Evolutionary conservation across 2,329 filamentous ascomycete species (phyloP).

Genomic region (Colletotrichum sp.): DNA sequence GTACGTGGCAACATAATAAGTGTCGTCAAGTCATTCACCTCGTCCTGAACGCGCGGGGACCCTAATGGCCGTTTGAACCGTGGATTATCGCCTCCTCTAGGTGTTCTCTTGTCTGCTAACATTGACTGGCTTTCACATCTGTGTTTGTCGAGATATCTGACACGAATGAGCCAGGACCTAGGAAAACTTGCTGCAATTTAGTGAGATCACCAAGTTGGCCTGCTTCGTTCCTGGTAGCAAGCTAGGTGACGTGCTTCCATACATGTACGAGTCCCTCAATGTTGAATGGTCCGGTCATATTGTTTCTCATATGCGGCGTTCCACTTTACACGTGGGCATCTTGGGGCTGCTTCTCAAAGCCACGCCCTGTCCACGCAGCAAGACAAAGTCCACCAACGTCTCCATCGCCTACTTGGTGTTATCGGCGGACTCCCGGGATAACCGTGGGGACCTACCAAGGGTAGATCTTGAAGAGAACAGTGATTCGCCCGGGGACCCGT

Average conservation of each 20-base stretch:
- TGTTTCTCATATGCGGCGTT: accelerated
- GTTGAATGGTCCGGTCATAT: background rate
- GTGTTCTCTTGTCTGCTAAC: background rate
- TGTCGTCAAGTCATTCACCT: background rate
- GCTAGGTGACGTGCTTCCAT: background rate
- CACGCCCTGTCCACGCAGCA: background rate
- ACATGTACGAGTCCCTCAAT: background rate
- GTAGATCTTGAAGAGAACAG: background rate
- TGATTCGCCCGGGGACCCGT: accelerated
- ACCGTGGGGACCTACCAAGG: background rate
- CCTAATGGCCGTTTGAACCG: accelerated
- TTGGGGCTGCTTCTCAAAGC: background rate
- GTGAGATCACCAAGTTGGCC: background rate
- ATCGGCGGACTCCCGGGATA: too few relatives aligned
- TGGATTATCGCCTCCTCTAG: background rate
- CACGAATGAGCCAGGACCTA: accelerated
- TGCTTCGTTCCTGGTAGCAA: background rate
- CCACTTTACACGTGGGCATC: background rate
- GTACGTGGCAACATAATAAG: background rate
- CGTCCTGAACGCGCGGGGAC: background rate
- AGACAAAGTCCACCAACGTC: background rate
- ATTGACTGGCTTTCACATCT: background rate
- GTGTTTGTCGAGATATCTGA: background rate
- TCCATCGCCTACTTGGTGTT: background rate
- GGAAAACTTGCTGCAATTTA: accelerated